Evolutionary conservation across 495 filamentous ascomycete species (phyloP).

Genomic region (Astrothelium subdiscretum): DNA sequence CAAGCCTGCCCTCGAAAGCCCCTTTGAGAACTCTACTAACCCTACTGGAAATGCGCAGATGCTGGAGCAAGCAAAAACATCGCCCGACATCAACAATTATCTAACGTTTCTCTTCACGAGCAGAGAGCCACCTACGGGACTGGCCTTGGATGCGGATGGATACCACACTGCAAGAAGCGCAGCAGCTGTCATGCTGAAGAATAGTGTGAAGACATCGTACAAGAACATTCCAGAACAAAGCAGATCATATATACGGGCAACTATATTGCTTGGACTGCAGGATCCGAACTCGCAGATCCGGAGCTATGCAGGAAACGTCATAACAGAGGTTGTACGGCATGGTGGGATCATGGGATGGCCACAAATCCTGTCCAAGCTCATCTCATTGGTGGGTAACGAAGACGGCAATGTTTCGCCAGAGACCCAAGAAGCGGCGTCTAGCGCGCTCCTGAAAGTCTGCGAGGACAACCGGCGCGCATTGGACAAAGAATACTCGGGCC

Average conservation of each 20-base stretch:
- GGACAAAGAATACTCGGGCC: constrained; percentile 73
- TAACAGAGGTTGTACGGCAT: constrained; percentile 81
- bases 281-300: constrained; percentile 76
- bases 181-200: constrained; percentile 90
- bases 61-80: constrained; percentile 81
- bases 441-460: constrained; percentile 85
- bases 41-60: constrained; percentile 45
- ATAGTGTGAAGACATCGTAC: constrained; percentile 64
- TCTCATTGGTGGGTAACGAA: constrained; percentile 63
- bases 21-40: neutral
- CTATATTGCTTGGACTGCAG: constrained; percentile 64
- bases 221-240: constrained; percentile 58
- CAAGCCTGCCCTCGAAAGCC: neutral
- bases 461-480: constrained; percentile 86
- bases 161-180: constrained; percentile 72
- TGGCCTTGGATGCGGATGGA: constrained; percentile 44
- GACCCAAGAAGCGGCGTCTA: constrained; percentile 88
- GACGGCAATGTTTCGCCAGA: constrained; percentile 51
- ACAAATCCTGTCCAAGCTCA: constrained; percentile 69
- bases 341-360: constrained; percentile 88
- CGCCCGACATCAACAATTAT: constrained; percentile 94
- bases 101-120: constrained; percentile 81
- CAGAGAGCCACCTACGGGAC: constrained; percentile 42
- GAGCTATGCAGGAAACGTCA: constrained; percentile 80
- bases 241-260: constrained; percentile 63